These are phyloP conservation scores for Penicillium herquei DNA, from an alignment of 495 filamentous ascomycete species.

Conservation along the genomic window DNA sequence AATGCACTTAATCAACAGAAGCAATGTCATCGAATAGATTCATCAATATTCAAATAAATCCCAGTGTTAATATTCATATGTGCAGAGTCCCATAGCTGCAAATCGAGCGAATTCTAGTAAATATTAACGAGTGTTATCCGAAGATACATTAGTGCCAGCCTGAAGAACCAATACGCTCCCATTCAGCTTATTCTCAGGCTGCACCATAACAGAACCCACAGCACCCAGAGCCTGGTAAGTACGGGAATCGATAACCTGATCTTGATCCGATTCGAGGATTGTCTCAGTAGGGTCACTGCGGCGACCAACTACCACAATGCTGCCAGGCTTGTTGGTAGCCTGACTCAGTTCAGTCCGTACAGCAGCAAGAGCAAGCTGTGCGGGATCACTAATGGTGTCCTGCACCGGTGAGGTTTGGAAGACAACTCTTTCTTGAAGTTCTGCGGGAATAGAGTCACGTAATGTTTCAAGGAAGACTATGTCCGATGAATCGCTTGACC, in stretches of 20 bases:
- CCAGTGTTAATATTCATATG: too few species aligned
- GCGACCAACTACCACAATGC: conserved; percentile 74
- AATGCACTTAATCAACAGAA: too few species aligned
- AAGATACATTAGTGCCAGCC: conserved; percentile 39
- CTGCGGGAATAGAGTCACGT: conserved; percentile 57
- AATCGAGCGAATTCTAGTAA: not conserved
- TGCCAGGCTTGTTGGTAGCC: conserved; percentile 66
- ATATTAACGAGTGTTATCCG: not conserved
- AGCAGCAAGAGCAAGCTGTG: conserved; percentile 30
- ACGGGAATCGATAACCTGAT: conserved; percentile 40
- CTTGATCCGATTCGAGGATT: conserved; percentile 6
- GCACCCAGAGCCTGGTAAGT: conserved; percentile 64
- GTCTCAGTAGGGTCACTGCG: conserved; percentile 30
- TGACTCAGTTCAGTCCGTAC: conserved; percentile 62
- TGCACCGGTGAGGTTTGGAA: conserved; percentile 42
- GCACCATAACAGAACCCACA: conserved; percentile 60
- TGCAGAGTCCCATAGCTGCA: not conserved
- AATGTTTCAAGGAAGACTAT: conserved; percentile 60
- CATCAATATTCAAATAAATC: too few species aligned
- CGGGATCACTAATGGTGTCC: conserved; percentile 19
- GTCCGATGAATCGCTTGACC: conserved; percentile 40
- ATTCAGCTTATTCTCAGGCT: conserved; percentile 55
- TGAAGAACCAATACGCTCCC: conserved; percentile 80
- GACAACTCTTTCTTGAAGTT: conserved; percentile 59
- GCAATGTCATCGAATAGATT: too few species aligned